phyloP scores from a whole-genome alignment of 345 rosid genomes.

The Populus nigra region DNA sequence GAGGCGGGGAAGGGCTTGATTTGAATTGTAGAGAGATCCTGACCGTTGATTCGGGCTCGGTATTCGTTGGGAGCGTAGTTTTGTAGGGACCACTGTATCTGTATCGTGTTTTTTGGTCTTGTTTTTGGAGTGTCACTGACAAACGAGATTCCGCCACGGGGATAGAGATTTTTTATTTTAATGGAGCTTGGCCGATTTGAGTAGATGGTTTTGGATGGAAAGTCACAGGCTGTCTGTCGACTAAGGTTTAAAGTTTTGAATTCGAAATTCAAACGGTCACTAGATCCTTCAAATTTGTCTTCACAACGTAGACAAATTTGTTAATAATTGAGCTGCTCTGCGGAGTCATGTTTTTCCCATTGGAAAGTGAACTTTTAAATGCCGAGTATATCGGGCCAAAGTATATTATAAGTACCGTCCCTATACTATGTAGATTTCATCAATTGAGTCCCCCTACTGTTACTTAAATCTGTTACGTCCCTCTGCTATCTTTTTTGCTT shows the following conservation, averaged over 20 bases:
- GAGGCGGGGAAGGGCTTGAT: constrained; percentile 9
- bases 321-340: constrained; percentile 10
- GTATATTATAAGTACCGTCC: too few relatives aligned
- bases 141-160: constrained; percentile 3
- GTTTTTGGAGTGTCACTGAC: background rate
- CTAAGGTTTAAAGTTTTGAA: constrained; percentile 10
- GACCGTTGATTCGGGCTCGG: constrained; percentile 9
- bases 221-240: constrained; percentile 26
- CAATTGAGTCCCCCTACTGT: too few relatives aligned
- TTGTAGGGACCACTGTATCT: constrained; percentile 1
- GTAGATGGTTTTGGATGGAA: background rate
- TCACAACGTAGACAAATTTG: constrained; percentile 4
- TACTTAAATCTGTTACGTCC: too few relatives aligned
- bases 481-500: too few relatives aligned
- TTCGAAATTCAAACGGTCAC: constrained; percentile 49
- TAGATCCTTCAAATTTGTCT: background rate
- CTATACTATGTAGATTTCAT: too few relatives aligned
- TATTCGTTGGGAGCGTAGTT: constrained; percentile 1
- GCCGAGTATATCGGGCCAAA: too few relatives aligned
- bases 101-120: background rate
- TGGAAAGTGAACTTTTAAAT: too few relatives aligned
- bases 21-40: constrained; percentile 3
- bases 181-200: background rate
- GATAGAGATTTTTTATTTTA: background rate
- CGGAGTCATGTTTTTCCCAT: background rate